A percentile compares a stretch with the other conserved stretches of the same genome.
phyloP scores from a whole-genome alignment of 345 rosid genomes.

The Euphorbia peplus region DNA sequence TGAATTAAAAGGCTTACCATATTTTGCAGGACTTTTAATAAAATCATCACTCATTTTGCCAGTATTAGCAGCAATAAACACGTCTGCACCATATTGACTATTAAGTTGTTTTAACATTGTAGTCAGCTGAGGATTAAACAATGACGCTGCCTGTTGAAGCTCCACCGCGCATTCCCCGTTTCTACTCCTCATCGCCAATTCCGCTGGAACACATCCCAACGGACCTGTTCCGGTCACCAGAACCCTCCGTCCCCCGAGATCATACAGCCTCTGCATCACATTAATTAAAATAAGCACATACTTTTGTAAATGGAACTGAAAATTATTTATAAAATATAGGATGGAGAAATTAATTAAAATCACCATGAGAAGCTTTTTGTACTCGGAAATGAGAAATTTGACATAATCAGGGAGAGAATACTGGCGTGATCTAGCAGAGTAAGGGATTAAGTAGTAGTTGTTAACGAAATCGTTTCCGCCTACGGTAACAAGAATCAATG shows the following conservation, averaged over 20 bases:
- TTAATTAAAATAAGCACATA: too few relatives aligned
- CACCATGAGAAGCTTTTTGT: slow-evolving; percentile 27
- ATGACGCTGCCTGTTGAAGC: slow-evolving; percentile 51
- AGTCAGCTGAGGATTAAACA: slow-evolving; percentile 58
- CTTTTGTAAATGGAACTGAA: too few relatives aligned
- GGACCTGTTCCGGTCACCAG: slow-evolving; percentile 87
- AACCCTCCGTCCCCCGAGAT: slow-evolving; percentile 78
- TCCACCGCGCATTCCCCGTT: slow-evolving; percentile 54
- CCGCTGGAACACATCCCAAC: slow-evolving; percentile 78
- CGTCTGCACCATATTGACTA: slow-evolving; percentile 41
- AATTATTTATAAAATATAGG: neutral
- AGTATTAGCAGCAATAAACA: slow-evolving; percentile 59
- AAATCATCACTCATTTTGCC: slow-evolving; percentile 47
- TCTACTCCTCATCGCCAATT: slow-evolving; percentile 50
- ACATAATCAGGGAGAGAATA: slow-evolving; percentile 26
- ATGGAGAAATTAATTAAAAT: neutral
- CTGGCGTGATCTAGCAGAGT: slow-evolving; percentile 28
- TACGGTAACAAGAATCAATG: slow-evolving; percentile 21
- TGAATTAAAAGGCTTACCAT: slow-evolving; percentile 36
- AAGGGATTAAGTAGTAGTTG: slow-evolving; percentile 30
- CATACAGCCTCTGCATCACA: slow-evolving; percentile 46
- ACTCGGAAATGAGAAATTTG: slow-evolving; percentile 24
- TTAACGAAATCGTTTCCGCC: slow-evolving; percentile 36
- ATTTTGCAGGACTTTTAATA: slow-evolving; percentile 56
- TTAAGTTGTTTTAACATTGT: slow-evolving; percentile 52